Percentiles rank a stretch among this genome's conserved stretches.
Conservation (phyloP, 106 monocot species). For the Phalaenopsis equestris region DNA sequence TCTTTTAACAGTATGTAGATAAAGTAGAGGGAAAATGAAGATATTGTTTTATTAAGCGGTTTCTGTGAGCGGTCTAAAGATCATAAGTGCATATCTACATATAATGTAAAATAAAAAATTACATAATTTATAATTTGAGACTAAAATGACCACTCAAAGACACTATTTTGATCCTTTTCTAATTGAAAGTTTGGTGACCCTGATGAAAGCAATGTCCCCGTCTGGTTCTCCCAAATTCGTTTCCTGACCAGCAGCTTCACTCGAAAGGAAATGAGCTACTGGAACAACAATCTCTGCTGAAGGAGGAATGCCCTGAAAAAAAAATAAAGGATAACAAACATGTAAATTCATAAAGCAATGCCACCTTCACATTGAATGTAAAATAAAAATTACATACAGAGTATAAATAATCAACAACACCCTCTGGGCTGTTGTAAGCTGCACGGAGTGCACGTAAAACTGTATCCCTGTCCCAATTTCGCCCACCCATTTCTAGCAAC, state of each 20-base stretch:
- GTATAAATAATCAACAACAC: constrained; percentile 96
- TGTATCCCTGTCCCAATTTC: constrained; percentile 85
- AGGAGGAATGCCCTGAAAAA: constrained; percentile 73
- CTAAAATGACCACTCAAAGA: too few relatives aligned
- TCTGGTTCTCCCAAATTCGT: constrained; percentile 16
- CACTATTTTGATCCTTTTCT: too few relatives aligned
- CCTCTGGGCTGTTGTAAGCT: constrained; percentile 97
- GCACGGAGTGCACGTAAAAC: constrained; percentile 85
- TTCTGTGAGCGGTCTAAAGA: too few relatives aligned
- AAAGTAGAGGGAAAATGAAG: too few relatives aligned
- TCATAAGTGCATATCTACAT: too few relatives aligned
- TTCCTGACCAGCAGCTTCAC: constrained; percentile 26
- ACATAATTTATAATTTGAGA: too few relatives aligned
- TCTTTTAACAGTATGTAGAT: too few relatives aligned
- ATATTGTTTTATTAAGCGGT: too few relatives aligned
- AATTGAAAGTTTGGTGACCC: constrained; percentile 76
- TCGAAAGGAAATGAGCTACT: constrained; percentile 14
- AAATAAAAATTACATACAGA: constrained; percentile 33
- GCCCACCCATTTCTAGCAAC: constrained; percentile 97
- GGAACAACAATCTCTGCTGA: constrained; percentile 73
- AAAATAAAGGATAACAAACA: background rate
- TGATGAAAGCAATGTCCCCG: constrained; percentile 26
- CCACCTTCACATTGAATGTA: background rate
- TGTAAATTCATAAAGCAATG: background rate
- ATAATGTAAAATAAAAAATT: too few relatives aligned